Conservation (phyloP, 352 stramenopile genomes). For the Pythium phragmitis region DNA sequence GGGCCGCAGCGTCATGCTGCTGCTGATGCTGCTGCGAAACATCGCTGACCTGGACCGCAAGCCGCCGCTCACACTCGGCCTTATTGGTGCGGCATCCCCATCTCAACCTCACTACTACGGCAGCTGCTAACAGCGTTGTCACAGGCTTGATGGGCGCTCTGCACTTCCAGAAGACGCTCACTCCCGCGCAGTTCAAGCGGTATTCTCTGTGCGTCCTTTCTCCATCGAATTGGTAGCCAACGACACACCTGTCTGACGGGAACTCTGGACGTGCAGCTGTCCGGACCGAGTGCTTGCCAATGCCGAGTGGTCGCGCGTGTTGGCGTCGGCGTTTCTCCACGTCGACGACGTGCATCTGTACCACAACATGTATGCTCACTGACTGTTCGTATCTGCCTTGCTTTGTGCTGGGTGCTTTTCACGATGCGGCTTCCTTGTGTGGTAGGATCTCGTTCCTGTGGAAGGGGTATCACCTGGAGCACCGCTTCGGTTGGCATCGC, state of each 20-base stretch:
- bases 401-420: constrained; percentile 15
- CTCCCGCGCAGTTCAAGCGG: constrained; percentile 32
- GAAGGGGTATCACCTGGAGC: constrained; percentile 83
- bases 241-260: neutral
- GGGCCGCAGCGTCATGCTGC: constrained; percentile 23
- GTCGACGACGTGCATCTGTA: constrained; percentile 86
- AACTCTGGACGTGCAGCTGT: constrained; percentile 42
- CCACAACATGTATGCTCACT: constrained; percentile 84
- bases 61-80: constrained; percentile 33
- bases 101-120: neutral
- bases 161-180: constrained; percentile 50
- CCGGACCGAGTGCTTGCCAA: constrained; percentile 49
- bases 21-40: constrained; percentile 37
- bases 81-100: constrained; percentile 25
- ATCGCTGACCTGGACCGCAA: constrained; percentile 64
- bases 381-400: neutral
- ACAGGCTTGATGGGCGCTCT: constrained; percentile 47
- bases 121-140: neutral
- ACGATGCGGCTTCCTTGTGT: neutral
- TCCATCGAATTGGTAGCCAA: neutral
- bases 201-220: constrained; percentile 46
- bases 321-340: constrained; percentile 82
- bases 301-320: constrained; percentile 42
- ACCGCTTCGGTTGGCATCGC: constrained; percentile 41
- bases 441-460: constrained; percentile 75